These are phyloP conservation scores for Kokia cookei DNA, from an alignment of 441 rosid species.

Conservation along the genomic window DNA sequence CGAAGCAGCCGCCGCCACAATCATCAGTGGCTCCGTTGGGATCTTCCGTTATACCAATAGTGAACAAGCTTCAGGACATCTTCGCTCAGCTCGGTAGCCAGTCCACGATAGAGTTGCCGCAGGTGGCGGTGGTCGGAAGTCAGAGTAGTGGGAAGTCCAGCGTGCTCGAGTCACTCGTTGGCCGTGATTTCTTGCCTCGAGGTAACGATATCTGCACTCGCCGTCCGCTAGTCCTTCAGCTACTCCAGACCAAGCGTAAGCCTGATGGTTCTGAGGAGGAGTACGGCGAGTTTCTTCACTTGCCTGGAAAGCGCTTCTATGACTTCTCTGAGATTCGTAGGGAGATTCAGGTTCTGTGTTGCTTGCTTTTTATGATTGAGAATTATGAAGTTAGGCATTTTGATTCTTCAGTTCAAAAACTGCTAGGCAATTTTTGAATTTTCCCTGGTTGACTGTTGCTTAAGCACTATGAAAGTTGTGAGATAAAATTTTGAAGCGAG, in stretches of 20 bases:
- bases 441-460: background rate
- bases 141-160: constrained; percentile 86
- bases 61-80: constrained; percentile 91
- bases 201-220: constrained; percentile 72
- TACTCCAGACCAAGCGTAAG: constrained; percentile 59
- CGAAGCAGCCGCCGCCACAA: constrained; percentile 16
- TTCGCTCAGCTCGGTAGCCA: constrained; percentile 85
- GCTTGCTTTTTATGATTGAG: background rate
- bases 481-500: background rate
- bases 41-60: constrained; percentile 83
- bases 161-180: constrained; percentile 73
- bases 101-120: constrained; percentile 71
- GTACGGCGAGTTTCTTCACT: constrained; percentile 77
- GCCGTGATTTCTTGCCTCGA: constrained; percentile 74
- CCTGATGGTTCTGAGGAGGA: constrained; percentile 56
- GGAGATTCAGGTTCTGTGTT: constrained; percentile 55
- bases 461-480: background rate
- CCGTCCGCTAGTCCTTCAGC: constrained; percentile 79
- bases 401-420: background rate
- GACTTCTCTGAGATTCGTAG: constrained; percentile 78
- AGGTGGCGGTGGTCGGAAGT: constrained; percentile 74
- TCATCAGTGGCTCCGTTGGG: constrained; percentile 49
- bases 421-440: background rate
- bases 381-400: background rate
- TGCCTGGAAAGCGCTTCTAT: constrained; percentile 61